These are phyloP conservation scores for Paramecium sonneborni DNA, from an alignment of 73 alveolate genomes.

Conservation along the genomic window DNA sequence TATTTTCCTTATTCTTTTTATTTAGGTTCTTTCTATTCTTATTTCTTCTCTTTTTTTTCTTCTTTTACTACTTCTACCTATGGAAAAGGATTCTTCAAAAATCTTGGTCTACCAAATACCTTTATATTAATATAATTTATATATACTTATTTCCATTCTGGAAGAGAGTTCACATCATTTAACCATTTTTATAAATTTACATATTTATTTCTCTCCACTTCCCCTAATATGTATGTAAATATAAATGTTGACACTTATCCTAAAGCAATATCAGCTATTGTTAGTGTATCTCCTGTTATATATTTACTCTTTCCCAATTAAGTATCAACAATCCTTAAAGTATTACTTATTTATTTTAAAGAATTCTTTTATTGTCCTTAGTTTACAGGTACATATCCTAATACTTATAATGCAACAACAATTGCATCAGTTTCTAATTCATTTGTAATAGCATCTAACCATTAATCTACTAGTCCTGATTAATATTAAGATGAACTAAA, in stretches of 20 bases:
- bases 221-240: slow-evolving; percentile 77
- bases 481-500: slow-evolving; percentile 55
- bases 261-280: slow-evolving; percentile 92
- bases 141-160: slow-evolving; percentile 63
- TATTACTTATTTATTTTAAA: slow-evolving; percentile 61
- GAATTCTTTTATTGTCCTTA: slow-evolving; percentile 66
- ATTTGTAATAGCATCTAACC: slow-evolving; percentile 72
- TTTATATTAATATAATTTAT: not conserved
- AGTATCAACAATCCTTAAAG: slow-evolving; percentile 71
- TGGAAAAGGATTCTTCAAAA: not conserved
- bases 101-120: not conserved
- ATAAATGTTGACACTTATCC: slow-evolving; percentile 74
- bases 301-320: slow-evolving; percentile 74
- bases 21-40: not conserved
- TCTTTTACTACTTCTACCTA: not conserved
- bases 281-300: slow-evolving; percentile 84
- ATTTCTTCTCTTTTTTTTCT: not conserved
- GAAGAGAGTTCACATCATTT: slow-evolving; percentile 69
- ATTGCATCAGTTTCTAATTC: slow-evolving; percentile 72
- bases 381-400: slow-evolving; percentile 82
- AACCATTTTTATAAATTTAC: slow-evolving; percentile 80
- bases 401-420: slow-evolving; percentile 69
- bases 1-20: slow-evolving; percentile 47
- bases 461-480: slow-evolving; percentile 73
- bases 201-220: slow-evolving; percentile 76